phyloP scores from a whole-genome alignment of 2,329 filamentous ascomycete species.

The Westerdykella sp. region DNA sequence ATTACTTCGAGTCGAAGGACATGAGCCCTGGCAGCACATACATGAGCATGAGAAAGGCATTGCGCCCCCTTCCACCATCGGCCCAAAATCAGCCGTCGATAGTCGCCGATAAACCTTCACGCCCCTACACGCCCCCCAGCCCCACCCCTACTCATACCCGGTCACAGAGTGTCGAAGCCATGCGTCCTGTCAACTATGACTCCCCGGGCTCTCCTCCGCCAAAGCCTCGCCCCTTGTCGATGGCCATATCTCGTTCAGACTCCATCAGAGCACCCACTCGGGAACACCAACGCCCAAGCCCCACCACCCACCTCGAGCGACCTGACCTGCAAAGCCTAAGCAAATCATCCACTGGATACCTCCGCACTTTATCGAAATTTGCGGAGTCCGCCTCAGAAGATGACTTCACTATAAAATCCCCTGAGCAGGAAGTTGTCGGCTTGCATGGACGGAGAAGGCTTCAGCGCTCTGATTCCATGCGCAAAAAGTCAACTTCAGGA shows the following conservation, averaged over 20 bases:
- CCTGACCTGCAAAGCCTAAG: conserved; percentile 72
- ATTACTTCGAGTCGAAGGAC: conserved; percentile 38
- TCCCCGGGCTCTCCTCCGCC: conserved; percentile 40
- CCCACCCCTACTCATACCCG: conserved; percentile 20
- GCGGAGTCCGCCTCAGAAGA: conserved; percentile 69
- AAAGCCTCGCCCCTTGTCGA: conserved; percentile 41
- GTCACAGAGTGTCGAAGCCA: conserved; percentile 40
- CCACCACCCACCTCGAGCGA: conserved; percentile 29
- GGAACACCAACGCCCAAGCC: conserved; percentile 28
- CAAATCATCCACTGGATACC: conserved; percentile 81
- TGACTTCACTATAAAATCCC: conserved; percentile 71
- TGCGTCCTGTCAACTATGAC: conserved; percentile 39
- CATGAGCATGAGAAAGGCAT: conserved; percentile 65
- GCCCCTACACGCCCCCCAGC: conserved; percentile 5
- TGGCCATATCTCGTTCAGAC: conserved; percentile 35
- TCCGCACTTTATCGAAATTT: conserved; percentile 78
- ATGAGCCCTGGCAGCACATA: conserved; percentile 59
- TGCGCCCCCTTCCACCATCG: conserved; percentile 50
- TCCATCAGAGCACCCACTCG: conserved; percentile 33
- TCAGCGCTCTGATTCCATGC: conserved; percentile 59
- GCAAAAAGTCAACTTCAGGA: conserved; percentile 49
- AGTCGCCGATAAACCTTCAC: conserved; percentile 20
- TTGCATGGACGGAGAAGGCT: conserved; percentile 76
- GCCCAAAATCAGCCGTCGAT: conserved; percentile 23
- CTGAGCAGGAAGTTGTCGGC: conserved; percentile 80